phyloP scores from a whole-genome alignment of 805 yeast species.

The Hermanozyma aechmeae region DNA sequence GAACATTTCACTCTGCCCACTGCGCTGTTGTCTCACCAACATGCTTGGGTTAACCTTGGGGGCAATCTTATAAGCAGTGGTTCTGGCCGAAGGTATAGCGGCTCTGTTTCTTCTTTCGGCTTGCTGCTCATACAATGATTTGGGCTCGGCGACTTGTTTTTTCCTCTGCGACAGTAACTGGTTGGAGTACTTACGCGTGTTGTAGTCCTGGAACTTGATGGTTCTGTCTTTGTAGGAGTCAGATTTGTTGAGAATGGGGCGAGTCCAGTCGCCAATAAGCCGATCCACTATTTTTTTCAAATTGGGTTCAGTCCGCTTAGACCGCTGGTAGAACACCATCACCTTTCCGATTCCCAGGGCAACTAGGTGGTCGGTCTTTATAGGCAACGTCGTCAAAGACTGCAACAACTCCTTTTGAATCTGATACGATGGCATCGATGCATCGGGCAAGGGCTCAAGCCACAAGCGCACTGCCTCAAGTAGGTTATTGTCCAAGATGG shows the following conservation, averaged over 20 bases:
- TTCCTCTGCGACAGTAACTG: slow-evolving; percentile 26
- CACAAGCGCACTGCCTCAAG: slow-evolving; percentile 91
- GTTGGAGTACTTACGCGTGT: slow-evolving; percentile 43
- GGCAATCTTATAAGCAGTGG: slow-evolving; percentile 83
- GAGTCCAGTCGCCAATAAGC: slow-evolving; percentile 93
- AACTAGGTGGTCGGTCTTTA: slow-evolving; percentile 89
- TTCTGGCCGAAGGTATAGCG: slow-evolving; percentile 87
- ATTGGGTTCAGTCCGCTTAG: slow-evolving; percentile 78
- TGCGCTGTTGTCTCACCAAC: slow-evolving; percentile 39
- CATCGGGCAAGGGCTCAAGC: slow-evolving; percentile 98
- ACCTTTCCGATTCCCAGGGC: slow-evolving; percentile 94
- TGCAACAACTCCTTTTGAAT: slow-evolving; percentile 81
- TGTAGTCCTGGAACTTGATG: slow-evolving; percentile 61
- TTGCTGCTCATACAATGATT: slow-evolving; percentile 74
- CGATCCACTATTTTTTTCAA: slow-evolving; percentile 85
- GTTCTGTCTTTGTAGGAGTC: slow-evolving; percentile 88
- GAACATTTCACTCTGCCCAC: slow-evolving; percentile 65
- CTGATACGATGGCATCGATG: slow-evolving; percentile 94
- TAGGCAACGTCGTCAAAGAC: slow-evolving; percentile 71
- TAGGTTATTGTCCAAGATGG: slow-evolving; percentile 87
- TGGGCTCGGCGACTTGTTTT: slow-evolving; percentile 28
- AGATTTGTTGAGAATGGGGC: slow-evolving; percentile 93
- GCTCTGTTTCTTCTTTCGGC: slow-evolving; percentile 92
- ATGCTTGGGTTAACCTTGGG: slow-evolving; percentile 60
- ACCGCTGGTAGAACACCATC: slow-evolving; percentile 83